phyloP scores from a whole-genome alignment of 129 eudicot genomes.

The Lactuca sativa region DNA sequence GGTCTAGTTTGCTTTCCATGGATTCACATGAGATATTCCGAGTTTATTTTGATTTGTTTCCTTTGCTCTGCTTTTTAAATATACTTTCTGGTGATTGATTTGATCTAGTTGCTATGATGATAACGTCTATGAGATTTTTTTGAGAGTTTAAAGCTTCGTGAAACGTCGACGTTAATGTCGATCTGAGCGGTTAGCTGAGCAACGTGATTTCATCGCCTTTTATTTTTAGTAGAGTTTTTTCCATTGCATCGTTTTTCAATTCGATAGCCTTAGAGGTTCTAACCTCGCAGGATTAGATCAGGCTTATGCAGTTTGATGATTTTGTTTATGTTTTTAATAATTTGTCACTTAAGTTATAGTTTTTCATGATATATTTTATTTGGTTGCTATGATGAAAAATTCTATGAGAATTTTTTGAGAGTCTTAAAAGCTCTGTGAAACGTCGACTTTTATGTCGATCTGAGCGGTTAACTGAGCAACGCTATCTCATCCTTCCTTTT shows the following conservation, averaged over 20 bases:
- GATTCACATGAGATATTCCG: background rate
- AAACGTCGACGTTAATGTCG: constrained; percentile 34
- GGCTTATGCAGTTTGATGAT: background rate
- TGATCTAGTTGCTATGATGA: constrained; percentile 33
- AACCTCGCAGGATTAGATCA: too few species aligned
- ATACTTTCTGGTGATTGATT: constrained; percentile 5
- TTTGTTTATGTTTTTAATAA: background rate
- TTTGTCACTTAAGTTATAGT: background rate
- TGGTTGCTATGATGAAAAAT: constrained; percentile 26
- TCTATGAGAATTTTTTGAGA: constrained; percentile 20
- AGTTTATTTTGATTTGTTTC: too few species aligned
- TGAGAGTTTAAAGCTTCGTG: constrained; percentile 29
- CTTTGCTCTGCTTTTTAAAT: background rate
- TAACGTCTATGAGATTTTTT: constrained; percentile 3
- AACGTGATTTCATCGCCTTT: background rate
- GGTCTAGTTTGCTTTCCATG: background rate
- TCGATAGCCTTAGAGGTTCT: background rate
- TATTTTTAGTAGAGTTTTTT: too few species aligned
- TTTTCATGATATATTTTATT: background rate
- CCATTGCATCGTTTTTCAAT: background rate
- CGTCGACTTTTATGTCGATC: constrained; percentile 33
- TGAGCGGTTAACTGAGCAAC: constrained; percentile 41
- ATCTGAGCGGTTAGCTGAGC: constrained; percentile 45
- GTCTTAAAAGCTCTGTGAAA: constrained; percentile 32
- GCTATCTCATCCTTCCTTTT: background rate